These are phyloP conservation scores for Pouteria campechiana DNA, from an alignment of 179 eudicot genomes.

Conservation along the genomic window DNA sequence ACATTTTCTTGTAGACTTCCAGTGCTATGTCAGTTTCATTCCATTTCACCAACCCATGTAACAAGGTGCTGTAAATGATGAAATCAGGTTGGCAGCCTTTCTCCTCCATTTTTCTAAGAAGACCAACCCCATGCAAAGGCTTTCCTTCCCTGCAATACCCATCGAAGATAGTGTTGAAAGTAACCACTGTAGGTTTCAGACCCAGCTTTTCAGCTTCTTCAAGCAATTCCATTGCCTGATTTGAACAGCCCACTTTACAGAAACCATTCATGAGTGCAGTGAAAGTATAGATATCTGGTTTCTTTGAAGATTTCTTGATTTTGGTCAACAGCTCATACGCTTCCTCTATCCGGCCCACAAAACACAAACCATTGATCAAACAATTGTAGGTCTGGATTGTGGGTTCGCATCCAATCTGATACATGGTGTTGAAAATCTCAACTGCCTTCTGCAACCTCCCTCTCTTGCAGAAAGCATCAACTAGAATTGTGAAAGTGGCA, in stretches of 20 bases:
- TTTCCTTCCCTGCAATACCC: slow-evolving; percentile 75
- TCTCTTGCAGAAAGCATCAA: slow-evolving; percentile 45
- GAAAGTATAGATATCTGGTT: slow-evolving; percentile 52
- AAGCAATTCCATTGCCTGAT: slow-evolving; percentile 63
- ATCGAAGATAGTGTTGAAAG: slow-evolving; percentile 56
- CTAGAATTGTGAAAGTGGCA: slow-evolving; percentile 37
- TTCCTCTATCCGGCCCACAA: slow-evolving; percentile 66
- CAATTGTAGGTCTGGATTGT: slow-evolving; percentile 62
- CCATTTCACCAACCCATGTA: slow-evolving; percentile 82
- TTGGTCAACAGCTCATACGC: slow-evolving; percentile 40
- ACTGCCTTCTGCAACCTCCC: slow-evolving; percentile 46
- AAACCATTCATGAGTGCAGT: slow-evolving; percentile 80
- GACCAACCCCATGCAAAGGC: slow-evolving; percentile 45
- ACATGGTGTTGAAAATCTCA: slow-evolving; percentile 51
- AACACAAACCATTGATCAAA: slow-evolving; percentile 67
- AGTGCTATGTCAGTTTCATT: slow-evolving; percentile 30
- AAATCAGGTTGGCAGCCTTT: slow-evolving; percentile 51
- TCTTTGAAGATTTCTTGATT: slow-evolving; percentile 21
- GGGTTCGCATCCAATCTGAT: slow-evolving; percentile 29
- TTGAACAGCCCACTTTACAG: slow-evolving; percentile 73
- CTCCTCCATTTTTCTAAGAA: slow-evolving; percentile 54
- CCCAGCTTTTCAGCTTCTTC: slow-evolving; percentile 43
- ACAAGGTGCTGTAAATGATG: slow-evolving; percentile 54
- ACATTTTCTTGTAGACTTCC: slow-evolving; percentile 47
- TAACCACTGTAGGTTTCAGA: slow-evolving; percentile 44